These are phyloP conservation scores for Rhizopogon salebrosus DNA, from an alignment of 768 basidiomycete genomes.

Conservation along the genomic window DNA sequence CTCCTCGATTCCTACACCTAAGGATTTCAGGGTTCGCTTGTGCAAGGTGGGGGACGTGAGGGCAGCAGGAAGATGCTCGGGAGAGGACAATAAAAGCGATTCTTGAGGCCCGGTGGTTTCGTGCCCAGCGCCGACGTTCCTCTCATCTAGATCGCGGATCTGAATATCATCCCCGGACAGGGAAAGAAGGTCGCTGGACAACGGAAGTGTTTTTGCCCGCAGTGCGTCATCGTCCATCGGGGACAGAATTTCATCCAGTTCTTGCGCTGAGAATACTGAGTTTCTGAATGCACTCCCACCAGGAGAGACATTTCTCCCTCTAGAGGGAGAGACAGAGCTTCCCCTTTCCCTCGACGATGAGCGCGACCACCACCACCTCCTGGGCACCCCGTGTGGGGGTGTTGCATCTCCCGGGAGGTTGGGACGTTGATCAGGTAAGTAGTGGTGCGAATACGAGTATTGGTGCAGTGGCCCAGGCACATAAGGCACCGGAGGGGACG, in stretches of 20 bases:
- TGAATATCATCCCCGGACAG: background rate
- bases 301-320: too few species aligned
- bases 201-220: background rate
- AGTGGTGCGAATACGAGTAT: background rate
- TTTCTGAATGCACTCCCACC: background rate
- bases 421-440: too few species aligned
- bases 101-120: too few species aligned
- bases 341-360: too few species aligned
- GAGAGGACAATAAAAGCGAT: background rate
- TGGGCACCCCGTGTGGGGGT: background rate
- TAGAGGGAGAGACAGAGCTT: background rate
- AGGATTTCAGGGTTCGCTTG: background rate
- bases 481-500: background rate
- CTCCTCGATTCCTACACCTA: background rate
- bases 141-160: background rate
- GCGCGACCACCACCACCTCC: background rate
- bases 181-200: background rate
- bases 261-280: background rate
- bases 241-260: background rate
- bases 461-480: background rate
- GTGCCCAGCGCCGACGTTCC: too few species aligned
- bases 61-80: too few species aligned
- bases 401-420: background rate
- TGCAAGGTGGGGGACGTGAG: background rate
- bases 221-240: too few species aligned